These are phyloP conservation scores for Ramalina peruviana DNA, from an alignment of 495 filamentous ascomycete genomes.

Conservation along the genomic window DNA sequence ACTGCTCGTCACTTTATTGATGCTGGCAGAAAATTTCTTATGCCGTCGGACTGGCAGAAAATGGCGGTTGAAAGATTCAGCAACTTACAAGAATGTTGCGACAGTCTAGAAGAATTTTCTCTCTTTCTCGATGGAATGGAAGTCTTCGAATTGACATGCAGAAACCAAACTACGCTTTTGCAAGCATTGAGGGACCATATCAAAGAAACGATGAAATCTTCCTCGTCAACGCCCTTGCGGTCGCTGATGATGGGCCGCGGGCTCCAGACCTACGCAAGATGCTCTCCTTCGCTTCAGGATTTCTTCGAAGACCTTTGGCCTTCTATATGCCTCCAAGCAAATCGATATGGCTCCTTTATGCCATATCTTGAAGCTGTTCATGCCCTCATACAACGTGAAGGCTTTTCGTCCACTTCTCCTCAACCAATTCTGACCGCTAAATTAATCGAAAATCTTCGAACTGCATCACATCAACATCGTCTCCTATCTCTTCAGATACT, in stretches of 20 bases:
- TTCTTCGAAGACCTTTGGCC: slow-evolving; percentile 41
- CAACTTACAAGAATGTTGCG: slow-evolving; percentile 14
- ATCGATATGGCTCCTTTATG: slow-evolving; percentile 44
- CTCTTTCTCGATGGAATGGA: no score
- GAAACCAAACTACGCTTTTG: no score
- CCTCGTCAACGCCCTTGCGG: no score
- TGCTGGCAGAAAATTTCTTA: slow-evolving; percentile 40
- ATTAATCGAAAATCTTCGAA: slow-evolving; percentile 56
- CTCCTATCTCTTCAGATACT: slow-evolving; percentile 57
- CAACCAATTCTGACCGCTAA: slow-evolving; percentile 38
- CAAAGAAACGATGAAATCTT: neutral
- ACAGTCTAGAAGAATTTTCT: no score
- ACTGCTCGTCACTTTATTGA: slow-evolving; percentile 54
- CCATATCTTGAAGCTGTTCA: slow-evolving; percentile 55
- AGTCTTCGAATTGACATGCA: no score
- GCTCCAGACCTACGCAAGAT: slow-evolving; percentile 33
- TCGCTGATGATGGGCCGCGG: slow-evolving; percentile 25
- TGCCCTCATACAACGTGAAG: slow-evolving; percentile 40
- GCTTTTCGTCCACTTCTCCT: slow-evolving; percentile 17
- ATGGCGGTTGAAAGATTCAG: slow-evolving; percentile 53
- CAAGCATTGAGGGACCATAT: neutral
- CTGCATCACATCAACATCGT: slow-evolving; percentile 56
- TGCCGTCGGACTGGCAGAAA: slow-evolving; percentile 55
- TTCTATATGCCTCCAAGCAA: slow-evolving; percentile 44
- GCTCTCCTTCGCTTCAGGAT: slow-evolving; percentile 19